Evolutionary conservation across 73 alveolate species (phyloP).

Genomic region (Breviolum minutum): DNA sequence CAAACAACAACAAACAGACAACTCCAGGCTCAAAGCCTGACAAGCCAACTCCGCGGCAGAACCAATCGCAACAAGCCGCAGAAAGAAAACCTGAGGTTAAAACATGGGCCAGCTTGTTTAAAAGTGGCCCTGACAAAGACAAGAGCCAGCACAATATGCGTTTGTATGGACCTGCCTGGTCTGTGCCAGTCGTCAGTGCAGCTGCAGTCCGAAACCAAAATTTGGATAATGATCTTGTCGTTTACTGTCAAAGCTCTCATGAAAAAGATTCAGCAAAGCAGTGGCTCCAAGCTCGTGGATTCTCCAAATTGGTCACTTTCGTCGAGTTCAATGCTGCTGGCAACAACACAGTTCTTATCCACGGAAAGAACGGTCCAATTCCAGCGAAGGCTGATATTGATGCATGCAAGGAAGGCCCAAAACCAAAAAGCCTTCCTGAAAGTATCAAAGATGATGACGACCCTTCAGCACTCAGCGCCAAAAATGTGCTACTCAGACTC

Average conservation of each 20-base stretch:
- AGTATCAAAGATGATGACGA: neutral
- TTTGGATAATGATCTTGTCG: neutral
- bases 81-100: no score
- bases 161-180: neutral
- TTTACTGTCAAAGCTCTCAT: neutral
- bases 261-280: neutral
- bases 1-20: neutral
- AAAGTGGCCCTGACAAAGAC: no score
- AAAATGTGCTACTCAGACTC: neutral
- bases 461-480: neutral
- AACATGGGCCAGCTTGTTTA: no score
- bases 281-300: constrained; percentile 10
- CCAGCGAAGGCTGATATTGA: neutral
- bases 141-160: no score
- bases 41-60: neutral
- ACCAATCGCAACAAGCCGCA: no score
- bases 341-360: neutral
- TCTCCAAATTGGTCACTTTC: neutral
- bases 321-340: neutral
- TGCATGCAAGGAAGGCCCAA: neutral
- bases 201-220: neutral
- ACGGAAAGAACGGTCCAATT: neutral
- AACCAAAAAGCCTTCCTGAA: neutral
- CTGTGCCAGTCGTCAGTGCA: neutral
- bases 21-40: neutral